phyloP scores from a whole-genome alignment of 345 rosid species.

The Garcia nutans region DNA sequence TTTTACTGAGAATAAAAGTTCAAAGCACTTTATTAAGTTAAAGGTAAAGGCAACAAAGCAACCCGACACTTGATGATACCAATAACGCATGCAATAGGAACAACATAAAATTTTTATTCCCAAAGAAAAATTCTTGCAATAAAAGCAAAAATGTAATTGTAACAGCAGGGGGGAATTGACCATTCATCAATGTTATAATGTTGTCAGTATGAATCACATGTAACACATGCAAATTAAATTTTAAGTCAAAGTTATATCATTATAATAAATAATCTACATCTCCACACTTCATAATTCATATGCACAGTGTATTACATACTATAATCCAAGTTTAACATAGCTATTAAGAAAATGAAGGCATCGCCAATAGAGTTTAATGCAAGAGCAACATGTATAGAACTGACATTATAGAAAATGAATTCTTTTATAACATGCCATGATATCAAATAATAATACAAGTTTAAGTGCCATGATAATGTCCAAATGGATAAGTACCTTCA shows the following conservation, averaged over 20 bases:
- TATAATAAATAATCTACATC: background rate
- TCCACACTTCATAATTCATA: background rate
- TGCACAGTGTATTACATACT: background rate
- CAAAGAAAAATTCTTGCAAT: background rate
- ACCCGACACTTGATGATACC: too few species aligned
- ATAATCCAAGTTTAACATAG: background rate
- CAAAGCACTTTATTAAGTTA: background rate
- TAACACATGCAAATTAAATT: background rate
- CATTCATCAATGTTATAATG: background rate
- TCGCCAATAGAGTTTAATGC: background rate
- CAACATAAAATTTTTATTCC: background rate
- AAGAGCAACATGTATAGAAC: background rate
- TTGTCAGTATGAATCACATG: background rate
- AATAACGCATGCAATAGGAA: background rate
- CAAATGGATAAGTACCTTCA: slow-evolving; percentile 56
- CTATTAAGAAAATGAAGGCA: background rate
- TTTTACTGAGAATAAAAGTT: background rate
- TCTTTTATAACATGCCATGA: background rate
- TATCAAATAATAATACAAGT: background rate
- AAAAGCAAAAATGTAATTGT: background rate
- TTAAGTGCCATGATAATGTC: background rate
- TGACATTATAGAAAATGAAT: background rate
- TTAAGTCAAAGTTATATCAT: background rate
- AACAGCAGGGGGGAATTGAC: background rate
- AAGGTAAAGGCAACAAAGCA: background rate